Evolutionary conservation across 2,329 filamentous ascomycete genomes (phyloP), one percentile per base, ranked within the genome.

Genomic region (Rhexocercosporidium sp.): DNA sequence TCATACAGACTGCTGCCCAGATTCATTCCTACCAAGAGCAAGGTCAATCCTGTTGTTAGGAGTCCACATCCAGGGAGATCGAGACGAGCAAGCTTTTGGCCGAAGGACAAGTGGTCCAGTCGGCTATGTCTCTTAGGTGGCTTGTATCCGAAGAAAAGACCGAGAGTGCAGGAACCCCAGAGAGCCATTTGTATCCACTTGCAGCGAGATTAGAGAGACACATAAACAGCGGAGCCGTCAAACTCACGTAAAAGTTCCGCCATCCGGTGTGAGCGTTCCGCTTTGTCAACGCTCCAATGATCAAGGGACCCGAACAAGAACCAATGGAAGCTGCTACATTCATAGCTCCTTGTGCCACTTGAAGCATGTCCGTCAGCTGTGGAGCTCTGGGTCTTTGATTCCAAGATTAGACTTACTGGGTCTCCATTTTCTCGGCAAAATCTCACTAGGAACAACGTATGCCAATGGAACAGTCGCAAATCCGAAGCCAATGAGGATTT

Each of bases 1-100:
- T 81, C 71, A 69, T 87, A 86, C 60, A 86, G 81, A 27, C 81
- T 82, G 1, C 86, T 87, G 27, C 85, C 87, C 85, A 86, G 88
- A 2, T 85, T 86, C 39, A 87, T 69, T 0, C 84, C 65, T 16
- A 70, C 56, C 22, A 72, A 60, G 3, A 70, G 59, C 2, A 62
- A 63, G 11, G 65, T 67, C 34, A 72, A 66, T 0, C 66, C 67
- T 18, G 57, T 67, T 12, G 69, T 60, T 66, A 71, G 65, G 7
- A 66, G 31, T n/a, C 67, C 49, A 39, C 70, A 70, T 22, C 68
- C 69, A 14, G 69, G 56, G 22, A 70, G 69, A 57, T 71, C 71
- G n/a, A 72, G 64, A 7, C 59, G 44, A 1, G 46, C 62, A 20
- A 65, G 20, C 29, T 68, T 70, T 29, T 63, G 53, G 18, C 59